Evolutionary conservation across 192 early-diverging fungal species (phyloP).

Genomic region (Glomus cerebriforme): DNA sequence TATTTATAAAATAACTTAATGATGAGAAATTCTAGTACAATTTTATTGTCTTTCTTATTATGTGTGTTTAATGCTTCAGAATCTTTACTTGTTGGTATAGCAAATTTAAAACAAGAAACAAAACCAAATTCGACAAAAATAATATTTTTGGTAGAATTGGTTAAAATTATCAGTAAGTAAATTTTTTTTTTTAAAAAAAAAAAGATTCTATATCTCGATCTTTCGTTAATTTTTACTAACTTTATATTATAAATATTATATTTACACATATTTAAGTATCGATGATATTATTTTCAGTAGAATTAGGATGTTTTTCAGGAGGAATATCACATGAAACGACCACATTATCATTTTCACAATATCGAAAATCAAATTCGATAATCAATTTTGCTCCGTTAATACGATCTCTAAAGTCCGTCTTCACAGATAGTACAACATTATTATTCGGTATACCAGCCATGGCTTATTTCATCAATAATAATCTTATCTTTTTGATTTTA

Average conservation of each 20-base stretch:
- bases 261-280: neutral
- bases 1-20: neutral
- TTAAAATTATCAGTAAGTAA: constrained; percentile 41
- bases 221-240: neutral
- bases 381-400: constrained; percentile 6
- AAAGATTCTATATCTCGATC: neutral
- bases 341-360: neutral
- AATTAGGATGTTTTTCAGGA: neutral
- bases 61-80: constrained; percentile 46
- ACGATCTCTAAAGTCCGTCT: constrained; percentile 30
- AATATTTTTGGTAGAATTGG: constrained; percentile 39
- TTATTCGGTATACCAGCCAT: constrained; percentile 41
- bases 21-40: constrained; percentile 20
- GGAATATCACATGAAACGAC: neutral
- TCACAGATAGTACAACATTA: constrained; percentile 15
- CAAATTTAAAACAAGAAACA: constrained; percentile 39
- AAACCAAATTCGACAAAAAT: constrained; percentile 43
- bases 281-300: neutral
- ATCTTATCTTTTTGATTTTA: constrained; percentile 39
- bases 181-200: no score
- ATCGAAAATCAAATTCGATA: neutral
- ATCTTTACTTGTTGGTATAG: constrained; percentile 43
- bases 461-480: constrained; percentile 48
- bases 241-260: neutral
- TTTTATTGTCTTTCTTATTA: constrained; percentile 40